A percentile compares a stretch with the other conserved stretches of the same genome.
Evolutionary conservation across 129 eudicot genomes (phyloP).

Genomic region (Oenanthe sinensis): DNA sequence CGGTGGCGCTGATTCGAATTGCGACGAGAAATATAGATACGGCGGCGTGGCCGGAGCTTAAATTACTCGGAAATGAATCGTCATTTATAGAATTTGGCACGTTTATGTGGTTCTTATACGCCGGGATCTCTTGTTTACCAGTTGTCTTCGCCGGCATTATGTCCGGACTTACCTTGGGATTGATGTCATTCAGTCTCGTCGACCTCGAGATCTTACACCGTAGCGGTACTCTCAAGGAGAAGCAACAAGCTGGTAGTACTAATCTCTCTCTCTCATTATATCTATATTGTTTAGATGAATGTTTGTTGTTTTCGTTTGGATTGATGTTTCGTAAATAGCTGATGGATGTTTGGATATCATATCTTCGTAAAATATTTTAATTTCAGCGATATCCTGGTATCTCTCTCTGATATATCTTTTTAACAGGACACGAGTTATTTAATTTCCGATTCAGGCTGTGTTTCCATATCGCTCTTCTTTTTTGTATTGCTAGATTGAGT

Average conservation of each 20-base stretch:
- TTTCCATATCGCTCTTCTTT: no score
- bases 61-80: conserved; percentile 20
- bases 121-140: conserved; percentile 53
- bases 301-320: background rate
- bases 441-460: no score
- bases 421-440: no score
- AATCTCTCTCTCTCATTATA: background rate
- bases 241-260: conserved; percentile 71
- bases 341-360: no score
- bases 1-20: conserved; percentile 33
- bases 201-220: conserved; percentile 94
- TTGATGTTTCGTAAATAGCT: background rate
- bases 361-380: no score
- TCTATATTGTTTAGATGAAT: background rate
- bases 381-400: no score
- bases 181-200: conserved; percentile 93
- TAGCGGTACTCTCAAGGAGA: conserved; percentile 71
- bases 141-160: conserved; percentile 86
- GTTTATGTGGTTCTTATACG: conserved; percentile 59
- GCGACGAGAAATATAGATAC: conserved; percentile 15
- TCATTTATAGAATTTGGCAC: conserved; percentile 54
- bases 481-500: no score
- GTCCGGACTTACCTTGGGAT: conserved; percentile 93
- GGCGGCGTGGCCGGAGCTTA: background rate
- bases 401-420: no score